Conservation (phyloP, 2,329 filamentous ascomycete genomes). For the Magnaporthales sp. region DNA sequence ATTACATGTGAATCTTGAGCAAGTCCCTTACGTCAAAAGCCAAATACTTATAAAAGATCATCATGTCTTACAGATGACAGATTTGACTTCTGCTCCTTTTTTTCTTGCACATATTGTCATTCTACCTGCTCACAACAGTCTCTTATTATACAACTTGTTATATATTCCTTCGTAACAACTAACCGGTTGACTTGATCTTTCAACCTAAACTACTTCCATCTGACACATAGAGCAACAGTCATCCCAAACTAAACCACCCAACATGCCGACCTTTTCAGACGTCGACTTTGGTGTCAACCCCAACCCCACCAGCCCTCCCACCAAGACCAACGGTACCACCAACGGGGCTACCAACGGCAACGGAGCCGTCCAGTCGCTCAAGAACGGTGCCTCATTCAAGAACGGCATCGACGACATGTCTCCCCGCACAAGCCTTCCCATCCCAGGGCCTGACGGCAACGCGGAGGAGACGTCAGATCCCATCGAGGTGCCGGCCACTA, state of each 20-base stretch:
- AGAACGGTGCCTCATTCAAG: not conserved
- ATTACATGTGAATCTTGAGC: not conserved
- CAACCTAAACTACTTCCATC: not conserved
- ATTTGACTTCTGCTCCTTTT: not conserved
- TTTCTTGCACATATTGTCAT: not conserved
- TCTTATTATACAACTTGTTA: not conserved
- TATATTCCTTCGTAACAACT: not conserved
- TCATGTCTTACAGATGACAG: not conserved
- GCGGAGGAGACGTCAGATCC: conserved; percentile 29
- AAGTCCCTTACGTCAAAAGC: not conserved
- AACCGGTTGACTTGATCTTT: too few relatives aligned
- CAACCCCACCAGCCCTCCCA: not conserved
- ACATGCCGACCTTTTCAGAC: not conserved
- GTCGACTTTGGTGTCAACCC: not conserved
- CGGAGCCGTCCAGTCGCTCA: not conserved
- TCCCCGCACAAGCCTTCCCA: conserved; percentile 19
- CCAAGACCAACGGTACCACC: not conserved
- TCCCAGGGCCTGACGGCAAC: conserved; percentile 25
- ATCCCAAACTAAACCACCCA: not conserved
- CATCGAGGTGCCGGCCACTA: conserved; percentile 61
- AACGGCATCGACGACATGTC: not conserved
- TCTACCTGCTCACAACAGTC: not conserved
- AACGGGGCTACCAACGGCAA: not conserved
- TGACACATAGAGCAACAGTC: not conserved
- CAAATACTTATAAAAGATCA: not conserved